Percentiles rank a stretch among this genome's conserved stretches.
These are phyloP conservation scores for Micractinium conductrix DNA, from an alignment of 139 green algal genomes.

Conservation along the genomic window DNA sequence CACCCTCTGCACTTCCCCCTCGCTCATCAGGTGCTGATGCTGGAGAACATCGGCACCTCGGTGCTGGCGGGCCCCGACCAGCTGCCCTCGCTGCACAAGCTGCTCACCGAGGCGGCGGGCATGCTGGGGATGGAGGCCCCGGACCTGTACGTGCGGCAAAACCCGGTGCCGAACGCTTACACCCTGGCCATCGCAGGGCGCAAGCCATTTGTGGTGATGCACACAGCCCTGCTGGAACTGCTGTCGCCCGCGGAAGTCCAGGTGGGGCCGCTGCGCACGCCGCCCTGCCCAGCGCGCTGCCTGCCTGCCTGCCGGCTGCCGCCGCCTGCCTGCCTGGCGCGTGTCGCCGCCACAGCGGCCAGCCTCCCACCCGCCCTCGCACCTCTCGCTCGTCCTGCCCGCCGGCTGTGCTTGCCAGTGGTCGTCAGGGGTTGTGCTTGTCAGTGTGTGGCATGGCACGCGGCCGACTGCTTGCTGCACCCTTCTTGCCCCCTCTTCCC, in stretches of 20 bases:
- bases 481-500: too few species aligned
- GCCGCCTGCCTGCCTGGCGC: too few species aligned
- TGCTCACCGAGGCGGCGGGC: constrained; percentile 77
- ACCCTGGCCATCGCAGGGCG: constrained; percentile 91
- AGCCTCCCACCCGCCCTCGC: too few species aligned
- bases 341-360: too few species aligned
- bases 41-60: constrained; percentile 94
- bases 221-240: constrained; percentile 95
- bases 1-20: too few species aligned
- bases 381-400: too few species aligned
- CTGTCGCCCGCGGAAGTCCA: constrained; percentile 89
- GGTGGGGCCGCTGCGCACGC: not conserved
- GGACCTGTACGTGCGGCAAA: constrained; percentile 91
- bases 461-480: too few species aligned
- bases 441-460: too few species aligned
- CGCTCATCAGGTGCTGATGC: constrained; percentile 80
- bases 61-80: constrained; percentile 83
- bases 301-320: not conserved
- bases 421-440: too few species aligned
- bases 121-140: constrained; percentile 85
- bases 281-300: not conserved
- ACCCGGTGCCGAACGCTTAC: constrained; percentile 93
- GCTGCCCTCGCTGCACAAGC: constrained; percentile 80
- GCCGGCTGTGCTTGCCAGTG: too few species aligned
- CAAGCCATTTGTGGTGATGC: constrained; percentile 95